A percentile compares a stretch with the other conserved stretches of the same genome.
These are phyloP conservation scores for Penicillium ucsense DNA, from an alignment of 495 filamentous ascomycete species.

Conservation along the genomic window DNA sequence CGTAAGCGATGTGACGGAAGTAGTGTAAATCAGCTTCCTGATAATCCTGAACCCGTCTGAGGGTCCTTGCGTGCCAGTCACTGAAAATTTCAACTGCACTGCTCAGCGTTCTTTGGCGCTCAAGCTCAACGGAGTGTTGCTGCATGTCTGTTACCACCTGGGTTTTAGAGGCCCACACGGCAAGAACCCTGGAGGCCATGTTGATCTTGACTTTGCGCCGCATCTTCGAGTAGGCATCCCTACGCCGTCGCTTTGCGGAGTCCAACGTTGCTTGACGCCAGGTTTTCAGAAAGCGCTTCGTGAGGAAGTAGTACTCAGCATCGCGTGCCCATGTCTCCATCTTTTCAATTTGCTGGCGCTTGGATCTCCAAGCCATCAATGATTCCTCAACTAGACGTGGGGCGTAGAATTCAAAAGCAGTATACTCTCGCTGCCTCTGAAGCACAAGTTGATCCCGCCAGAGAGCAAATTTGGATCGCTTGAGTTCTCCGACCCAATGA, in stretches of 20 bases:
- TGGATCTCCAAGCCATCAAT: slow-evolving; percentile 39
- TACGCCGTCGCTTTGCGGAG: slow-evolving; percentile 44
- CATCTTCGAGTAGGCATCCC: slow-evolving; percentile 49
- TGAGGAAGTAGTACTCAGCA: slow-evolving; percentile 50
- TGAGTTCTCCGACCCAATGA: slow-evolving; percentile 20
- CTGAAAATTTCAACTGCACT: slow-evolving; percentile 30
- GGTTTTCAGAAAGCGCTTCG: slow-evolving; percentile 40
- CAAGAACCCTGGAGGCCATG: slow-evolving; percentile 38
- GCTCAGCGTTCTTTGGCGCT: slow-evolving; percentile 26
- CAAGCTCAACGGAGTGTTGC: slow-evolving; percentile 32
- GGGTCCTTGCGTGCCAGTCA: slow-evolving; percentile 35
- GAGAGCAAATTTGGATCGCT: slow-evolving; percentile 27
- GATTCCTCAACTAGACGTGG: slow-evolving; percentile 40
- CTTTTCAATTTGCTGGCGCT: slow-evolving; percentile 33
- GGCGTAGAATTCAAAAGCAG: slow-evolving; percentile 45
- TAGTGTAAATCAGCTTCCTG: slow-evolving; percentile 35
- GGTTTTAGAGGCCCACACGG: slow-evolving; percentile 37
- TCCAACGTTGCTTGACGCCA: slow-evolving; percentile 46
- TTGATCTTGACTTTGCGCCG: slow-evolving; percentile 50
- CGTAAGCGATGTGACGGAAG: slow-evolving; percentile 32
- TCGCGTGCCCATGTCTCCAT: slow-evolving; percentile 45
- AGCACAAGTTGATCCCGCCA: slow-evolving; percentile 36
- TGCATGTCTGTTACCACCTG: slow-evolving; percentile 29
- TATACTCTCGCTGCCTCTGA: slow-evolving; percentile 36
- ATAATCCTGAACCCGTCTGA: slow-evolving; percentile 26